Evolutionary conservation across 768 basidiomycete genomes (phyloP), one percentile per base, ranked within the genome.

Genomic region (Tricholoma flavovirens): DNA sequence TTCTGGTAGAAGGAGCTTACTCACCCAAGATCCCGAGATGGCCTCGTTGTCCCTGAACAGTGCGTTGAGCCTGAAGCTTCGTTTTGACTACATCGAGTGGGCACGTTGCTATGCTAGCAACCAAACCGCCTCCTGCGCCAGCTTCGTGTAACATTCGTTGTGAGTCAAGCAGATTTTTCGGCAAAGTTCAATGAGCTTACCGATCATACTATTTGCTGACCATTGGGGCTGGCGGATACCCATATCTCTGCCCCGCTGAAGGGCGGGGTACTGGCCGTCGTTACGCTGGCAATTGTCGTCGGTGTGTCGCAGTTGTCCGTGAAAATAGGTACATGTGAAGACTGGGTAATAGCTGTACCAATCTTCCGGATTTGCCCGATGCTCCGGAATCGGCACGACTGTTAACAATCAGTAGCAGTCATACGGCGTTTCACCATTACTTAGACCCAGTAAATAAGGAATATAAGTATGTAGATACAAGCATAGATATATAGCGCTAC

Each of bases 11-110:
- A 54, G 66, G 56, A 55, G 62, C 38, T 17, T 30, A 75, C 83
- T 55, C 64, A 90, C 91, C 88, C 56, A 81, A 59, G 43, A 93
- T 83, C 32, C 93, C 90, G 61, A 86, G 74, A 70, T 96, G 96
- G 15, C 82, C 85, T 58, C 76, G 73, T 60, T 89, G 82, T 22
- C 89, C 88, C 32, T 76, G 79, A 22, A 86, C 71, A 15, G 79
- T 77, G 49, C 85, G 81, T 70, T 97, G 94, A n/a, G 97, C 97
- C 74, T 99, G 97, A 50, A 99, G 73, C 62, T 92, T 91, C 3
- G 97, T 99, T 79, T 98, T 99, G 72, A 99, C 80, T 55, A 99
- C 96, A 71, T 99, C 97, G 49, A 99, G 79, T 10, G 97, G 97
- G 71, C 97, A 99, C 6, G 96, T 98, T 55, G 92, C 90, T 59